A percentile compares a stretch with the other conserved stretches of the same genome.
Conservation (phyloP, 2,329 filamentous ascomycete genomes). For the Exophiala viscosa region DNA sequence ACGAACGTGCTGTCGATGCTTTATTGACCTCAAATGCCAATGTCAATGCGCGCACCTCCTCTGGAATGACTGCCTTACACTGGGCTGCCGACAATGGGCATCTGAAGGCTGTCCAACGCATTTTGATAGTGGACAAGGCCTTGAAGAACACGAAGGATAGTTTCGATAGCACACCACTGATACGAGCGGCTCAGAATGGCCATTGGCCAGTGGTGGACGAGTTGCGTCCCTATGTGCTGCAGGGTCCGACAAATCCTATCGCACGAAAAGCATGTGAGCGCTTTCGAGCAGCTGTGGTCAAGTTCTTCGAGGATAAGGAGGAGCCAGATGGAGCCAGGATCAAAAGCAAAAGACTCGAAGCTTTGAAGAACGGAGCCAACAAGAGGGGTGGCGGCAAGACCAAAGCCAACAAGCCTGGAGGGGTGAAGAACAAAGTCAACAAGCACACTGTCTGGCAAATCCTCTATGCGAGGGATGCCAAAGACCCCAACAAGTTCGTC, state of each 20-base stretch:
- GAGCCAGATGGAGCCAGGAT: neutral
- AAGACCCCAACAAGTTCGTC: conserved; percentile 43
- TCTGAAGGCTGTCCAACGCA: conserved; percentile 32
- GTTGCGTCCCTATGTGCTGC: conserved; percentile 36
- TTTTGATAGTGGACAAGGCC: conserved; percentile 7
- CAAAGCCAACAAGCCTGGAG: neutral
- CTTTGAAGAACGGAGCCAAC: conserved; percentile 42
- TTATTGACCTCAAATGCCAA: conserved; percentile 38
- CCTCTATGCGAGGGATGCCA: conserved; percentile 47
- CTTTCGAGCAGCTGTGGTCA: conserved; percentile 53
- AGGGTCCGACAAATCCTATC: conserved; percentile 35
- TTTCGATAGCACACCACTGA: conserved; percentile 41
- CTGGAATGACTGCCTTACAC: conserved; percentile 40
- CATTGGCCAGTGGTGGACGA: conserved; percentile 35
- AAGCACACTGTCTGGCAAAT: conserved; percentile 51
- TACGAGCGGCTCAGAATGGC: conserved; percentile 40
- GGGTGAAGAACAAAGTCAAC: conserved; percentile 34
- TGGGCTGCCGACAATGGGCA: conserved; percentile 40
- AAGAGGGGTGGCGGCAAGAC: no score
- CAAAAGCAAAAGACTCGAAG: conserved; percentile 44
- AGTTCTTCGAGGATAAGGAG: conserved; percentile 39
- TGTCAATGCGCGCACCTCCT: conserved; percentile 35
- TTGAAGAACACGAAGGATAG: conserved; percentile 35
- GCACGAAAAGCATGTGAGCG: conserved; percentile 46
- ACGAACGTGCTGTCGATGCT: conserved; percentile 41